Base-by-base conservation (phyloP, 1,139 yeast species). In the Insectozyma bohioensis region DNA sequence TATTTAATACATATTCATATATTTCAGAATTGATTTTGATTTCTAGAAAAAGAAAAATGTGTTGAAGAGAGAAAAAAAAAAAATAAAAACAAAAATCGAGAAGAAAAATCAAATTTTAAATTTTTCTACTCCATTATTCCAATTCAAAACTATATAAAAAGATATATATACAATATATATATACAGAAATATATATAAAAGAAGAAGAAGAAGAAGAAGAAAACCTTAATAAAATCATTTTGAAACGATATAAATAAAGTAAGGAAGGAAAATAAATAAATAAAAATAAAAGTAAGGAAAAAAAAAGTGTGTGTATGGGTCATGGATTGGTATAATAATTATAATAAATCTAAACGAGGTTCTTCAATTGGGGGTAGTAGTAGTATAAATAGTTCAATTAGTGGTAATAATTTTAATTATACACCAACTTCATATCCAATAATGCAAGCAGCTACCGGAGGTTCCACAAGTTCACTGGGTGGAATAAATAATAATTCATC, bases 271-370 rank as follows among this genome's bases (percentile, higher is more conserved):
- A 12, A 30, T 14, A 24, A 17, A 30, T 21, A 9, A 12, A 16
- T 14, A 21, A n/a, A 28, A 13, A 14, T 15, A 15, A 21, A 11
- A 16, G 12, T 14, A 5, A 6, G 10, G 9, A 24, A 7, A 15
- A 24, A 10, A 24, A 15, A 23, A 17, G 3, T 23, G 6, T 24
- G 15, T 7, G 11, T 6, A 4, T 12, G 11, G 6, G 4, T 14
- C 8, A 48, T 48, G 52, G 51, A 46, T 26, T 48, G 52, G 52
- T 42, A 47, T 23, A 47, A 34, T 21, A 39, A 39, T 28, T 39
- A 25, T 12, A 13, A 13, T n/a, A n/a, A n/a, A n/a, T 25, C 42
- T 4, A 42, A 41, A 31, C 27, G 45, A 28, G 39, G 47, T 17
- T 42, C 49, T n/a, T n/a, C n/a, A n/a, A n/a, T n/a, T n/a, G n/a